Evolutionary conservation across 2,329 filamentous ascomycete genomes (phyloP), one percentile per base, ranked within the genome.

Genomic region (Penicillium sp.): DNA sequence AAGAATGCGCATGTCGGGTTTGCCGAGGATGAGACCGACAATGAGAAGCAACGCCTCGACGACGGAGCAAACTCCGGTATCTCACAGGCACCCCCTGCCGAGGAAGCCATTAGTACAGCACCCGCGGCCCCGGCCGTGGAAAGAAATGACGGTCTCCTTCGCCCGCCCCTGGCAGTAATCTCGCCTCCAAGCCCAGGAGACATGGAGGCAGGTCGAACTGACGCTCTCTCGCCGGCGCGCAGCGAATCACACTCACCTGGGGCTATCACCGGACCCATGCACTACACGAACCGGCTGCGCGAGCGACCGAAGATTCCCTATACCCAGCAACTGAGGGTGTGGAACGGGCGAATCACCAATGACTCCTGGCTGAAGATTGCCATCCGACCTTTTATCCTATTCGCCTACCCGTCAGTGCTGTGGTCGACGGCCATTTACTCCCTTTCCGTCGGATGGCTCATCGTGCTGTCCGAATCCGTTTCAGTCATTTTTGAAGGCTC

Each of bases 361-460:
- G 89, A 95, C 62, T 86, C 77, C 8, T 97, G 91, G 90, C 69
- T 86, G 66, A 86, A 84, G 52, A 89, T 89, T 15, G 85, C 87
- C 47, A 38, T 86, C 4, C 81, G 92, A 1, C 93, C 92, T 0
- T 89, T 97, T 53, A 82, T 96, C 41, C 79, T 97, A 1, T 95
- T 86, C 60, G 81, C 86, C 1, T 96, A 97, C 63, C 93, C 93
- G 0, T 82, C 88, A 0, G 87, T 97, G 1, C 79, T 96, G 7
- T 97, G 91, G 92, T 92, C 88, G 5, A 76, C 89, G 0, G 76
- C 87, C 0, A 82, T 95, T 3, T 97, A 97, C 66, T 77, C 90
- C 0, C 85, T 93, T 60, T 93, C 90, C 0, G 81, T 97, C 6
- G 92, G 92, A 32, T 97, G 92, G 93, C 79, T 97, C 25, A 96